Base-by-base conservation (phyloP, 768 basidiomycete genomes). In the Hericium erinaceus region DNA sequence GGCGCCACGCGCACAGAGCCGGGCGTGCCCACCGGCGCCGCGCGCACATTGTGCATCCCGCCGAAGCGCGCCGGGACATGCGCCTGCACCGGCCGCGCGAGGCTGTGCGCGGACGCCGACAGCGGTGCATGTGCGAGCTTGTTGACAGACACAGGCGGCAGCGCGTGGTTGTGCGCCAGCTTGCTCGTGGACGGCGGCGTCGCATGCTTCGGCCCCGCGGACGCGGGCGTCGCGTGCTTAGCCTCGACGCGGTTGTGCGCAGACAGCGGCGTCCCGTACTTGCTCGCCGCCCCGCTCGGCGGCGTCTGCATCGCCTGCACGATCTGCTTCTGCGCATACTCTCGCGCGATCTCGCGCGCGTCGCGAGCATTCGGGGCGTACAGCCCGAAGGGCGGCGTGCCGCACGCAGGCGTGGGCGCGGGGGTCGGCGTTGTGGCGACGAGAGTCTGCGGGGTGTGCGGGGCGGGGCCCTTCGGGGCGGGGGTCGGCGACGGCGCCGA, bases 281-380 rank as follows among this genome's bases (percentile, higher is more conserved):
- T 46, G 12, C 55, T 55, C 39, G 20, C 44, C n/a, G 16, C 44
- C 52, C 59, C 55, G 39, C 20, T 48, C 4, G 57, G 46, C 26
- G 60, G 54, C 9, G 56, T 59, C 44, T 60, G 59, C 53, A 59
- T 20, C 15, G 33, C 53, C 44, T 55, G 22, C 40, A 56, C 16
- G 8, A 46, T 20, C 39, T 55, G 54, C 24, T n/a, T 54, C 39
- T 62, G 54, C 24, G 48, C 46, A 39, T 55, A 58, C 2, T 52
- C n/a, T 40, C 56, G 55, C 46, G 57, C 18, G 12, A 56, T 13
- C 39, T 39, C 53, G 6, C 48, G 61, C 20, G 44, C 33, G n/a
- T 52, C 39, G 12, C 52, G 60, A 16, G 38, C 49, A 26, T 16
- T 22, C 39, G 61, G 48, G 4, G 51, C 44, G 16, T 46, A 46